Evolutionary conservation across 2,329 filamentous ascomycete genomes (phyloP), one percentile per base, ranked within the genome.

Genomic region (Metarhizium guizhouense): DNA sequence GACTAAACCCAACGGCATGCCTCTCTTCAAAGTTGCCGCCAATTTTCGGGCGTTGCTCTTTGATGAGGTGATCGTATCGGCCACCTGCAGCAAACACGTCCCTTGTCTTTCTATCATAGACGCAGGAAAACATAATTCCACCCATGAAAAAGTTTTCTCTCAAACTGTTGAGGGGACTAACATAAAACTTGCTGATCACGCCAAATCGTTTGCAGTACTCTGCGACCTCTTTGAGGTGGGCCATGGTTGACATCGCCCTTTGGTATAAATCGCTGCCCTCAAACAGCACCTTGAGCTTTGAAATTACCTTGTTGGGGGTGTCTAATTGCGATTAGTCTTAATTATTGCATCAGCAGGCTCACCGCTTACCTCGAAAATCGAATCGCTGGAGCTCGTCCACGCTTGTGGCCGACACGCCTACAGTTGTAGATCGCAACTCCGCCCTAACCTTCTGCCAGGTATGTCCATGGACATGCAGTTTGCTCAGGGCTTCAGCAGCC

Each of bases 11-110:
- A 11, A 97, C 94, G 5, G 90, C 93, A 66, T 95, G 90, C 20
- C 84, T 83, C 63, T 86, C 84, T 55, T 82, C 78, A 47, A 81
- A 76, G 56, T 80, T 81, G 29, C 77, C 79, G 45, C 83, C 77
- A 47, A 84, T 81, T 60, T 84, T 86, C 5, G 88, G 88, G 8
- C 86, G 82, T 65, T 95, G 88, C 58, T 95, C 88, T 67, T 85
- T 85, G 60, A 99, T 93, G 20, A 99, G 75, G 51, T 84, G 84
- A 68, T 99, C 95, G 67, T 99, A 99, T 51, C 94, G 84, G 2
- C 94, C 94, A 52, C 95, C 94, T 36, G 92, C 94, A 6, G 93
- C 94, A 65, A 97, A 90, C 0, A 97, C 89, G 62, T 94, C 87
- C 62, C 82, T 85, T 58, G 86, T 82, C 67, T 90, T 95, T 59